Conservation (phyloP, 2,329 filamentous ascomycete species). For the Sclerotinia nivalis region DNA sequence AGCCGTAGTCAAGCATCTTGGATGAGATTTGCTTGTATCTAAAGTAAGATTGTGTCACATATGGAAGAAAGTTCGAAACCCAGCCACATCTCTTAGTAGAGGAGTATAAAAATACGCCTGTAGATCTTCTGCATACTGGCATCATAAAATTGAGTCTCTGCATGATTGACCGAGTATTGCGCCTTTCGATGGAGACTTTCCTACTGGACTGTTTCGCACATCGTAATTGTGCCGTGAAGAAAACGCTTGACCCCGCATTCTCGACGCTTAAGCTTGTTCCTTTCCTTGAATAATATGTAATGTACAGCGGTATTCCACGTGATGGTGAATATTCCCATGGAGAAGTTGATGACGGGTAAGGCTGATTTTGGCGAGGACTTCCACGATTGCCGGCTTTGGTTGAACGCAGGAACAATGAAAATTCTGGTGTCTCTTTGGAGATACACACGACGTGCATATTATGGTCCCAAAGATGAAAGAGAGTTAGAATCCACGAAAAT, state of each 20-base stretch:
- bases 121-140: slow-evolving; percentile 19
- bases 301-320: background rate
- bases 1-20: background rate
- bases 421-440: background rate
- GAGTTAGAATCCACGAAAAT: background rate
- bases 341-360: slow-evolving; percentile 17
- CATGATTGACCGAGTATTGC: slow-evolving; percentile 19
- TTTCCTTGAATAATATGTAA: slow-evolving; percentile 4
- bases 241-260: background rate
- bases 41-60: slow-evolving; percentile 12
- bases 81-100: slow-evolving; percentile 14
- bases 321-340: background rate
- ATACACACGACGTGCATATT: slow-evolving; percentile 11
- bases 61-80: slow-evolving; percentile 13
- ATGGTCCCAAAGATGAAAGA: background rate
- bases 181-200: slow-evolving; percentile 6
- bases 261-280: background rate
- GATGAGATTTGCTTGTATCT: background rate
- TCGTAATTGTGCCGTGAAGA: background rate
- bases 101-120: slow-evolving; percentile 9
- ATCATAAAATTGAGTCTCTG: slow-evolving; percentile 20
- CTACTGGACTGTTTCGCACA: background rate
- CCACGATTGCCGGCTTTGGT: slow-evolving; percentile 10
- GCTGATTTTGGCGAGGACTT: slow-evolving; percentile 20
- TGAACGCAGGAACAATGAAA: slow-evolving; percentile 21